A percentile compares a stretch with the other conserved stretches of the same genome.
These are phyloP conservation scores for Erigeron canadensis DNA, from an alignment of 129 eudicot species.

Conservation along the genomic window DNA sequence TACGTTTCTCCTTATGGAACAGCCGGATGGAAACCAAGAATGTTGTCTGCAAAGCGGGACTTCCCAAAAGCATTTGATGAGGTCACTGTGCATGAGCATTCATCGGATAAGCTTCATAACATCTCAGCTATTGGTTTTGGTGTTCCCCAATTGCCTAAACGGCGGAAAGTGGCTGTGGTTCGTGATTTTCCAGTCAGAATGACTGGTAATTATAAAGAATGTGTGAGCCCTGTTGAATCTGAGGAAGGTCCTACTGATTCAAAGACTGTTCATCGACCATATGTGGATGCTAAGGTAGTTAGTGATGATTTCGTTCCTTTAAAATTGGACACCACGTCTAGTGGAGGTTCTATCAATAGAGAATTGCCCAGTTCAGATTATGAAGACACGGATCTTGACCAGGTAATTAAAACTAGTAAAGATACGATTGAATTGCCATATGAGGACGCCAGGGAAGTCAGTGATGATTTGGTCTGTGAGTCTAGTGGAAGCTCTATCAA, in stretches of 20 bases:
- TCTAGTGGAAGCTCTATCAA: neutral
- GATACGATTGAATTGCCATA: no score
- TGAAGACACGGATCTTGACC: neutral
- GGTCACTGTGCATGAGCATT: neutral
- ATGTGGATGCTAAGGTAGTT: neutral
- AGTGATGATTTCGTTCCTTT: slow-evolving; percentile 1
- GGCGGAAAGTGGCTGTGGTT: slow-evolving; percentile 8
- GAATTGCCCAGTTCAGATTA: neutral
- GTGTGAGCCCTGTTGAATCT: slow-evolving; percentile 9
- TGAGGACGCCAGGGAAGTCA: neutral
- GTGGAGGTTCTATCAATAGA: neutral
- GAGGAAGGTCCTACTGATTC: neutral
- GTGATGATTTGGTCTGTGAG: slow-evolving; percentile 3
- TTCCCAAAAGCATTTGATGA: slow-evolving; percentile 27
- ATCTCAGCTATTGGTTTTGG: neutral
- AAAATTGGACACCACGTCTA: slow-evolving; percentile 7
- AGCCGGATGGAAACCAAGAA: slow-evolving; percentile 25
- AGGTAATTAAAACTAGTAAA: neutral
- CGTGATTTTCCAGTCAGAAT: slow-evolving; percentile 11
- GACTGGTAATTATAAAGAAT: slow-evolving; percentile 9
- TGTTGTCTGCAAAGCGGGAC: slow-evolving; percentile 27
- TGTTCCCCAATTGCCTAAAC: slow-evolving; percentile 13
- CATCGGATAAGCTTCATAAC: slow-evolving; percentile 18
- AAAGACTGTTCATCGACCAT: neutral
- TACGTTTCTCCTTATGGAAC: neutral